Evolutionary conservation across 2,329 filamentous ascomycete species (phyloP), one percentile per base, ranked within the genome.

Genomic region (Didymella sp.): DNA sequence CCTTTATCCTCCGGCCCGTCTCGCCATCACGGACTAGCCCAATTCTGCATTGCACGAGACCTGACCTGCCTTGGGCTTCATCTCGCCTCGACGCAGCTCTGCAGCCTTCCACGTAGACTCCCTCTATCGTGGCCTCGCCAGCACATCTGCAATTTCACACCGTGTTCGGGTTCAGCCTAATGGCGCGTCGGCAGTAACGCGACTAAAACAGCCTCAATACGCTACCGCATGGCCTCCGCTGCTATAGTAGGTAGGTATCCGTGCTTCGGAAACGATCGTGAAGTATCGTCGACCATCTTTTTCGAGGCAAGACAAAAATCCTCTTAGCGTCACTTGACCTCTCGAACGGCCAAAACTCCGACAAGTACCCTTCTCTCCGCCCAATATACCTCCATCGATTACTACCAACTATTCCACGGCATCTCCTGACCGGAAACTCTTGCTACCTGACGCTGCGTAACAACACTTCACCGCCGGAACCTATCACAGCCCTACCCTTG

Each of bases 1-100:
- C 46, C 52, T 54, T 46, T 56, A 51, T 37, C 43, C 54, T 48
- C 60, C 70, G 70, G 70, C 62, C 70, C 70, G 69, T 56, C 60
- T 60, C 56, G 59, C 67, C 68, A 59, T 35, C 58, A 40, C 25
- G 55, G 51, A 58, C 63, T 70, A 71, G 67, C 67, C 69, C 49
- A 48, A 59, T 67, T 67, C 56, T 59, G 67, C 68, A 65, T 45
- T 68, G 62, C 67, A 73, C 71, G 67, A 73, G 71, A 73, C 71
- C 68, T 61, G 35, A 13, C 33, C 7, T 37, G 60, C 56, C 59
- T 56, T 61, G 59, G 63, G 58, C 66, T 58, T 67, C 64, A 66
- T 52, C 61, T 51, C 58, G 30, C 63, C 56, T 56, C 53, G 53
- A 64, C 58, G 46, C 52, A 51, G 52, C 60, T 57, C 51, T 53